Evolutionary conservation across 2,329 filamentous ascomycete species (phyloP), one percentile per base, ranked within the genome.

Genomic region (Didymella exigua): DNA sequence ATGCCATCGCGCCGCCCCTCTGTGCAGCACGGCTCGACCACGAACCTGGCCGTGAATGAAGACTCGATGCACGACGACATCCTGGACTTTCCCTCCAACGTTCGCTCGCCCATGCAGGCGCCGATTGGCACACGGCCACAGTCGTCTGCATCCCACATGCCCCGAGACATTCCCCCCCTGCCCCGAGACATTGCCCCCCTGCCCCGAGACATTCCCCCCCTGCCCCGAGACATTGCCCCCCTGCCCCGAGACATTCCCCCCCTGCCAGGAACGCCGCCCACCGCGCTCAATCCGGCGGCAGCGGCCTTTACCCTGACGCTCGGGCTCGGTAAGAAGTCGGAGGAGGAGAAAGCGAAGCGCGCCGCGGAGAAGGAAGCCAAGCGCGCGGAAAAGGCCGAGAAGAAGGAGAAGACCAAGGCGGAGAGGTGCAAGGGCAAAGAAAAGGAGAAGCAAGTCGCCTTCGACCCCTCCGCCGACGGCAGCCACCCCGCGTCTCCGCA

Each of bases 1-100:
- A 89, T 86, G 65, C 87, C 89, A 7, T 96, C 92, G 29, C 85
- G 93, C 44, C 84, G 93, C 30, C 90, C 90, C 13, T 96, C 91
- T 0, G 80, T 91, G 7, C 90, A 95, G 60, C 84, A 86, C 64
- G 90, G 89, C 11, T 91, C 89, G 1, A 87, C 89, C 1, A 87
- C 83, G 72, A 84, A 84, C 56, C 74, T 86, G 14, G 21, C 33
- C 5, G 79, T 83, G 2, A 76, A 84, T 47, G 81, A 83, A 13
- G 78, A 82, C 34, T 71, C 66, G 11, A 56, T 78, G 31, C 78
- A 82, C 24, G 79, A 80, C 23, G 82, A 85, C 43, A 79, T 72
- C 66, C 76, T 67, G n/a, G 78, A 81, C 58, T 80, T 77, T 48
- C 76, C 74, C 36, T 80, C 77, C 36, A 78, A 81, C 38, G 79